Evolutionary conservation across 23 red algal genomes (phyloP).

Genomic region (Gracilaria domingensis): DNA sequence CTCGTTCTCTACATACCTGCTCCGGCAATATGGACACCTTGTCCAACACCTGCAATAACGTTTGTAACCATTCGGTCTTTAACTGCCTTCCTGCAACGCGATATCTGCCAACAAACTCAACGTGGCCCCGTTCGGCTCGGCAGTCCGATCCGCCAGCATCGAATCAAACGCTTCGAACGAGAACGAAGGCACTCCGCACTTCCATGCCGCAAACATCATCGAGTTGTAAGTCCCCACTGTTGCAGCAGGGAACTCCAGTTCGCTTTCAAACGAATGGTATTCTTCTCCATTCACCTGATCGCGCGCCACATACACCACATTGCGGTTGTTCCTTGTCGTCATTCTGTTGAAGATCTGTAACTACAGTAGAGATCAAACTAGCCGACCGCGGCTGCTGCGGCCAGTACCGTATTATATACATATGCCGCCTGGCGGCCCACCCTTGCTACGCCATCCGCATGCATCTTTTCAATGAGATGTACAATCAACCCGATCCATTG

Average conservation of each 20-base stretch:
- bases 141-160: slow-evolving; percentile 54
- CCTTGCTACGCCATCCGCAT: slow-evolving; percentile 37
- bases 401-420: slow-evolving; percentile 63
- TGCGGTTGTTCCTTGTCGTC: slow-evolving; percentile 53
- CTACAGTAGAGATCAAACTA: slow-evolving; percentile 51
- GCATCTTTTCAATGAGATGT: slow-evolving; percentile 57
- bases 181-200: slow-evolving; percentile 17
- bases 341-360: slow-evolving; percentile 72
- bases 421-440: slow-evolving; percentile 41
- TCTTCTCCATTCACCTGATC: background rate
- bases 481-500: slow-evolving; percentile 8
- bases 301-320: slow-evolving; percentile 34
- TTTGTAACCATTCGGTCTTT: slow-evolving; percentile 23
- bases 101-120: slow-evolving; percentile 62
- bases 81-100: slow-evolving; percentile 20
- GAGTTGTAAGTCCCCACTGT: slow-evolving; percentile 69
- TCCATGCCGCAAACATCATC: slow-evolving; percentile 65
- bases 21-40: slow-evolving; percentile 28
- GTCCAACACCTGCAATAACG: slow-evolving; percentile 38
- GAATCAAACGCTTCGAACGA: slow-evolving; percentile 62
- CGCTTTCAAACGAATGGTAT: slow-evolving; percentile 39
- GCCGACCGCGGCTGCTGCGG: slow-evolving; percentile 22
- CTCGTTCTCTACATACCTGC: slow-evolving; percentile 36
- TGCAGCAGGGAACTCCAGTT: slow-evolving; percentile 58
- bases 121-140: slow-evolving; percentile 61